Base-by-base conservation (phyloP, 2,329 filamentous ascomycete genomes). In the Epichloe brachyelytri region DNA sequence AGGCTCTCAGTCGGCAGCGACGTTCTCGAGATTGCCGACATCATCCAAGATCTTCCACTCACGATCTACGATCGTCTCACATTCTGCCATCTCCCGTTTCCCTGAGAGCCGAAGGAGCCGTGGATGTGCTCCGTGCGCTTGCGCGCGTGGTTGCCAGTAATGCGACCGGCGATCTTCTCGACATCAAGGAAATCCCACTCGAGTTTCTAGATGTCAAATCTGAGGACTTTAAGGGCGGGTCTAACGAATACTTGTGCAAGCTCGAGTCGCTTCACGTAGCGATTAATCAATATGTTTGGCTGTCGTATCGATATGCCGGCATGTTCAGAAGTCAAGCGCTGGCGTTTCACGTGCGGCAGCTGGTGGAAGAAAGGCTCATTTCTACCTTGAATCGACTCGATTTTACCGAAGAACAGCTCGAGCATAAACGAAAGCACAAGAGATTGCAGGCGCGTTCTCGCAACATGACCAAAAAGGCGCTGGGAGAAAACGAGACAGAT, bases 261-360 rank as follows among this genome's bases (percentile, higher is more conserved):
- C 72, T 97, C 19, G 93, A 98, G 65, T 65, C 71, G 3, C 74
- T 98, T 15, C 93, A 98, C 69, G 86, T 87, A 60, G 75, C 80
- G 30, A 71, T 98, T 38, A 88, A 91, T 43, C 71, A 90, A 45
- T 98, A 97, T 63, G 75, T 95, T 2, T 98, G 93, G 93, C 74
- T 98, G 15, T 91, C 86, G 59, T 97, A 91, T 67, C 83, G 91
- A 6, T 95, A 91, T 65, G 75, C 81, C 3, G 86, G 87, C 46
- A 76, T 94, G 48, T 95, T 96, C 65, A 77, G 72, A 5, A 86
- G 83, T 56, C 80, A 91, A 59, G 72, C 73, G 0, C 73, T 95
- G 43, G 89, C 88, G 0, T 84, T 86, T 56, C 82, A 95, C 62
- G 80, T 88, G 46, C 95, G 95, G 62, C 67, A 70, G 6, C 64